phyloP scores from a whole-genome alignment of 768 basidiomycete species.

The Trametes cinnabarina region DNA sequence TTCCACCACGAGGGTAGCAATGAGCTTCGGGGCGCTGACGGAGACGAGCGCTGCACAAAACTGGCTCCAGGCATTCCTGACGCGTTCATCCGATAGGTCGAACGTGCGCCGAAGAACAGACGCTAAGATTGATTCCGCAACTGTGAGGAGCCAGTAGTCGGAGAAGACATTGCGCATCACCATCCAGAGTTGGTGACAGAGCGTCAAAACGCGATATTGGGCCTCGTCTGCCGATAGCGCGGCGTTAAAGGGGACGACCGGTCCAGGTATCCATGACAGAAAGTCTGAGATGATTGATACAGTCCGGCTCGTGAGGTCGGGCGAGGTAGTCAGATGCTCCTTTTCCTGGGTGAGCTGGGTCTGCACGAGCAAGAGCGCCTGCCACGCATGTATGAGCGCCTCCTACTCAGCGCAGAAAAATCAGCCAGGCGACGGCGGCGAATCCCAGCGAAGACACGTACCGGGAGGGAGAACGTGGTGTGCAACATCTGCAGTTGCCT shows the following conservation, averaged over 20 bases:
- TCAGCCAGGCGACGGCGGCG: neutral
- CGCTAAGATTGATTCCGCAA: slow-evolving; percentile 47
- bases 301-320: slow-evolving; percentile 35
- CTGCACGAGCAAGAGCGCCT: slow-evolving; percentile 52
- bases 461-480: neutral
- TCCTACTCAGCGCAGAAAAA: slow-evolving; percentile 30
- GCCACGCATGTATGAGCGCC: slow-evolving; percentile 48
- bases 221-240: neutral
- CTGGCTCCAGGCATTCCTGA: slow-evolving; percentile 45
- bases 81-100: slow-evolving; percentile 35
- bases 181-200: slow-evolving; percentile 49
- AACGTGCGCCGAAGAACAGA: slow-evolving; percentile 46
- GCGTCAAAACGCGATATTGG: slow-evolving; percentile 27
- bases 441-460: neutral
- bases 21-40: slow-evolving; percentile 38
- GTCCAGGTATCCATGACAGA: slow-evolving; percentile 22
- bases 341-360: slow-evolving; percentile 42
- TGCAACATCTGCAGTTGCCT: slow-evolving; percentile 14
- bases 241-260: neutral
- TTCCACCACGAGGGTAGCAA: slow-evolving; percentile 35
- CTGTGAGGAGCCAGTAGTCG: slow-evolving; percentile 37
- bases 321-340: slow-evolving; percentile 35
- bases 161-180: slow-evolving; percentile 49
- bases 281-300: slow-evolving; percentile 39
- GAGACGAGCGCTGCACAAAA: slow-evolving; percentile 50